Base-by-base conservation (phyloP, 2,329 filamentous ascomycete species). In the Aspergillus udagawae region DNA sequence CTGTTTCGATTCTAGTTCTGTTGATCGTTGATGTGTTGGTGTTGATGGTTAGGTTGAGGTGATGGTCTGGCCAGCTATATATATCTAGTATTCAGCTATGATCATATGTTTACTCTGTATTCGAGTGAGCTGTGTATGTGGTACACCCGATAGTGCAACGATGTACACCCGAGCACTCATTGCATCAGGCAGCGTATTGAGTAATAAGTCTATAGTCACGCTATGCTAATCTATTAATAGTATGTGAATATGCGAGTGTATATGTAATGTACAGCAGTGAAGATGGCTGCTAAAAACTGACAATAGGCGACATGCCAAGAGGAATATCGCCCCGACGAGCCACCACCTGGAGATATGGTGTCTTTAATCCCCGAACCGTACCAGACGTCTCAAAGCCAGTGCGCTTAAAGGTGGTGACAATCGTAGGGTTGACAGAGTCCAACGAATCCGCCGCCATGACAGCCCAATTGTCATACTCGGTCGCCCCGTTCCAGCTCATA, bases 401-500 rank as follows among this genome's bases (percentile, higher is more conserved):
- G 8, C 69, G 68, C 20, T 59, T 29, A 14, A 63, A 62, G 21
- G 63, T 57, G 10, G 54, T 60, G 21, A 71, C 57, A 29, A 69
- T 58, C 12, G 57, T 62, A 10, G 56, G 54, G 49, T 66, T 51
- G 23, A 55, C 60, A 23, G 63, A 63, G 12, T 57, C 62, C 10
- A 58, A 28, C 6, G 64, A 62, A 1, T 61, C 23, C 28, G 62
- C 63, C 8, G 63, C 62, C 48, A 72, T 73, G 3, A 77, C 54
- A 20, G 67, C 69, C 73, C 74, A 75, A 45, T 62, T 67, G 54
- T 66, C 64, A 50, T 74, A 67, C 58, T 74, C 73, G 0, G 72
- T 75, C 4, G 72, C 73, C 8, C 72, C 72, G 49, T 72, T 73
- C 73, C 73, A 74, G 63, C 73, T 75, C 69, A 75, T 74, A 56